These are phyloP conservation scores for Magnusiomyces fungicola DNA, from an alignment of 1,139 yeast species.

Conservation along the genomic window DNA sequence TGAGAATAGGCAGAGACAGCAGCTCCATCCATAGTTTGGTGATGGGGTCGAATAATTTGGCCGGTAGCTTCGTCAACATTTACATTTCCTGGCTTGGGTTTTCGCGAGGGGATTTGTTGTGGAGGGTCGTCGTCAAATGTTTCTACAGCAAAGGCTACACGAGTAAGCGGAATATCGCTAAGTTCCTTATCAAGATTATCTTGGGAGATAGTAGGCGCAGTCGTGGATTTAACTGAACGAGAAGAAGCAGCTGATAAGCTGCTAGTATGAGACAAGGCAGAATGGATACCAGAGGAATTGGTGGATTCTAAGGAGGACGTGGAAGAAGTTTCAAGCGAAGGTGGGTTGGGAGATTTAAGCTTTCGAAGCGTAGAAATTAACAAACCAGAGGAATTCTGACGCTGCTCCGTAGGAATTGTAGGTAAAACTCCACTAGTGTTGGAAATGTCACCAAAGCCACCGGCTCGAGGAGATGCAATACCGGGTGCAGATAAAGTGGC, in stretches of 20 bases:
- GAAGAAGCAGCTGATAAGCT: no score
- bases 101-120: conserved; percentile 86
- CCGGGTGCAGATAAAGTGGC: no score
- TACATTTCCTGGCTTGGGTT: conserved; percentile 76
- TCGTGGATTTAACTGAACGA: no score
- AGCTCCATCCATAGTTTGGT: conserved; percentile 22
- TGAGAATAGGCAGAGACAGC: conserved; percentile 20
- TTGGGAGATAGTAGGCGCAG: neutral
- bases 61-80: conserved; percentile 38
- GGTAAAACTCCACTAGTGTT: no score
- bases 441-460: no score
- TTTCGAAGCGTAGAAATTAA: conserved; percentile 7
- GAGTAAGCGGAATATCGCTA: conserved; percentile 14
- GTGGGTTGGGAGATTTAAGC: no score
- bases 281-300: no score
- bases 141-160: conserved; percentile 68
- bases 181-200: conserved; percentile 13
- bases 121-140: conserved; percentile 76
- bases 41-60: conserved; percentile 23
- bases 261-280: no score
- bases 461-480: no score
- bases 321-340: no score
- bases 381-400: no score
- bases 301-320: neutral
- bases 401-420: no score